Conservation (phyloP, 2,329 filamentous ascomycete species). For the Neodidymelliopsis sp. region DNA sequence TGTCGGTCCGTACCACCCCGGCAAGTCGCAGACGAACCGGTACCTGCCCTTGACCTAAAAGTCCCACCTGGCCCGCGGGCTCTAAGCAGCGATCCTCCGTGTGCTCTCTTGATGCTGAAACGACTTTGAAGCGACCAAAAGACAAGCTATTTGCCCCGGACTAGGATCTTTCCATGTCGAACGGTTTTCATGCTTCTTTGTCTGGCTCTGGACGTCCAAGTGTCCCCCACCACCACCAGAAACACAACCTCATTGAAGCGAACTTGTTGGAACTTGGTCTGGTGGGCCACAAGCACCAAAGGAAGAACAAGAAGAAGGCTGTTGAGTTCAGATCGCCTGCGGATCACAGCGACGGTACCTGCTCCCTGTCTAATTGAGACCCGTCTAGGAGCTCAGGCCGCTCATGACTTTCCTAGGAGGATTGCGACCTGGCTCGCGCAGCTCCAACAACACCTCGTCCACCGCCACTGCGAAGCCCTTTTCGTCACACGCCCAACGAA, state of each 20-base stretch:
- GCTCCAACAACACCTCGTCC: conserved; percentile 32
- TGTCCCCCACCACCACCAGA: conserved; percentile 30
- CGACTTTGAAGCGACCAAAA: conserved; percentile 50
- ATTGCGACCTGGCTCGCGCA: conserved; percentile 48
- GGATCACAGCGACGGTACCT: conserved; percentile 42
- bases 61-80: conserved; percentile 34
- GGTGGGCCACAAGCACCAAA: conserved; percentile 30
- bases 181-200: conserved; percentile 43
- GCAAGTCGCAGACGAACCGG: conserved; percentile 32
- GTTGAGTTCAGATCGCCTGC: conserved; percentile 46
- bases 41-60: conserved; percentile 38
- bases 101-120: conserved; percentile 49
- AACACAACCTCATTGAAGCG: conserved; percentile 37
- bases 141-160: conserved; percentile 38
- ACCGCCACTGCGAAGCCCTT: conserved; percentile 28
- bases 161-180: conserved; percentile 46
- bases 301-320: conserved; percentile 39
- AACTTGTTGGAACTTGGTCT: conserved; percentile 47
- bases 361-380: conserved; percentile 37
- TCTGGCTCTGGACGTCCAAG: conserved; percentile 37
- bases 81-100: conserved; percentile 33
- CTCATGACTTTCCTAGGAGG: conserved; percentile 53
- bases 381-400: conserved; percentile 47
- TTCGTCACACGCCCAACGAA: conserved; percentile 30
- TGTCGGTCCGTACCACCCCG: conserved; percentile 31